Percentiles rank a stretch among this genome's conserved stretches.
Evolutionary conservation across 192 early-diverging fungal species (phyloP).

Genomic region (Diversispora epigaea): DNA sequence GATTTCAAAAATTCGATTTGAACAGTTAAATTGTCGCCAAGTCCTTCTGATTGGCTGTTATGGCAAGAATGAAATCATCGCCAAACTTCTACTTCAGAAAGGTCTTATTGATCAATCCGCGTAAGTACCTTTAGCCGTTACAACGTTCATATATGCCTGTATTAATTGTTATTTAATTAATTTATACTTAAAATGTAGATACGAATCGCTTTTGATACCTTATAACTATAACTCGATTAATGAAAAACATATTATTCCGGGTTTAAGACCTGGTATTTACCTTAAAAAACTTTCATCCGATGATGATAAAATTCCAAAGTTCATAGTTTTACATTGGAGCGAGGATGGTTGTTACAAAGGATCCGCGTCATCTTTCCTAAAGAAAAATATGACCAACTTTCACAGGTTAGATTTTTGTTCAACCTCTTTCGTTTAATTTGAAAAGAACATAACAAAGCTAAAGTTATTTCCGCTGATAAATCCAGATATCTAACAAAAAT

Average conservation of each 20-base stretch:
- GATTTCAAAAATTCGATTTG: constrained; percentile 24
- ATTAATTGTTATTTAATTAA: not conserved
- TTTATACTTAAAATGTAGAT: not conserved
- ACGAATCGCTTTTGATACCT: constrained; percentile 1
- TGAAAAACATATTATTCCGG: not conserved
- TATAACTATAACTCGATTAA: not conserved
- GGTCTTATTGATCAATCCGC: constrained; percentile 12
- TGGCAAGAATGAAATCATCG: constrained; percentile 16
- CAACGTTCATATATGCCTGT: not conserved
- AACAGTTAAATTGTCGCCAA: not conserved
- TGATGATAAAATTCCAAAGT: not conserved
- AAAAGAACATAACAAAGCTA: not conserved
- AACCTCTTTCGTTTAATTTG: not conserved
- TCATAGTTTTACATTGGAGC: constrained; percentile 30
- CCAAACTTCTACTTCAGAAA: constrained; percentile 9
- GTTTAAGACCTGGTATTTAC: constrained; percentile 18
- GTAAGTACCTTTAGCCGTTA: constrained; percentile 6
- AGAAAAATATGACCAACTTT: constrained; percentile 35
- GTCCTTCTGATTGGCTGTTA: constrained; percentile 22
- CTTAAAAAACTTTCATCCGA: not conserved
- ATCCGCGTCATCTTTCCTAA: constrained; percentile 14
- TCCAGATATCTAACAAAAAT: constrained; percentile 28
- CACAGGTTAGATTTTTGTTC: constrained; percentile 8
- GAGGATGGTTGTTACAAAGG: constrained; percentile 32
- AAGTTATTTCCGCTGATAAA: not conserved